These are phyloP conservation scores for Chlorencoelia australis DNA, from an alignment of 2,329 filamentous ascomycete genomes.

Conservation along the genomic window DNA sequence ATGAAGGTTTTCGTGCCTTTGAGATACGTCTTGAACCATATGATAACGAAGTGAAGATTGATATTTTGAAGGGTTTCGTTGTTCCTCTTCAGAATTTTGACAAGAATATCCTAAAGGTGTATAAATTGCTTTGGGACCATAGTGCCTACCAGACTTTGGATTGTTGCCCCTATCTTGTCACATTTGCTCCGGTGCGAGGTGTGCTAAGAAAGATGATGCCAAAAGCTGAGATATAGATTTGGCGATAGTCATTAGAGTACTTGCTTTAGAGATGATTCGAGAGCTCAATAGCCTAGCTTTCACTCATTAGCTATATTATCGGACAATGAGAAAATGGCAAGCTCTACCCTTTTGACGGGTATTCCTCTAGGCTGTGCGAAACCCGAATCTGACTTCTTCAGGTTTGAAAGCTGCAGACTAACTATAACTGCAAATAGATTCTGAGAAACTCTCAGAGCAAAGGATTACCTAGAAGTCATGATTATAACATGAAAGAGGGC, in stretches of 20 bases:
- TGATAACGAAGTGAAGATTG: constrained; percentile 61
- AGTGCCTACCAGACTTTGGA: constrained; percentile 58
- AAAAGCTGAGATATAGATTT: constrained; percentile 65
- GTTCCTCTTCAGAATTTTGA: constrained; percentile 61
- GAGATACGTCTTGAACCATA: constrained; percentile 61
- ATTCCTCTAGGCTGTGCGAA: constrained; percentile 63
- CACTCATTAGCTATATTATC: background rate
- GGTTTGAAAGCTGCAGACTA: too few species aligned
- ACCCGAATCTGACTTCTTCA: too few species aligned
- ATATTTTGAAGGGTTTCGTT: constrained; percentile 68
- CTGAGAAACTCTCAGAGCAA: too few species aligned
- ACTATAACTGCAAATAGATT: too few species aligned
- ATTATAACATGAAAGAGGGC: too few species aligned
- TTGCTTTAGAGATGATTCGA: constrained; percentile 50
- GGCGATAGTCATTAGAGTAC: constrained; percentile 53
- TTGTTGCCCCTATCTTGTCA: constrained; percentile 57
- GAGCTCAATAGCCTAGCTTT: constrained; percentile 46
- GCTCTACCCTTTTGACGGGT: constrained; percentile 47
- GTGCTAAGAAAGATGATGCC: constrained; percentile 70
- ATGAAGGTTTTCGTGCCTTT: constrained; percentile 53
- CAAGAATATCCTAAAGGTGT: constrained; percentile 55
- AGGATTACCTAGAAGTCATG: too few species aligned
- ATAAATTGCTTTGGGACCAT: constrained; percentile 57
- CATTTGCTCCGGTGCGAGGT: constrained; percentile 60
- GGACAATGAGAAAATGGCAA: background rate